phyloP scores from a whole-genome alignment of 345 rosid genomes.

The Eucalyptus brandiana region DNA sequence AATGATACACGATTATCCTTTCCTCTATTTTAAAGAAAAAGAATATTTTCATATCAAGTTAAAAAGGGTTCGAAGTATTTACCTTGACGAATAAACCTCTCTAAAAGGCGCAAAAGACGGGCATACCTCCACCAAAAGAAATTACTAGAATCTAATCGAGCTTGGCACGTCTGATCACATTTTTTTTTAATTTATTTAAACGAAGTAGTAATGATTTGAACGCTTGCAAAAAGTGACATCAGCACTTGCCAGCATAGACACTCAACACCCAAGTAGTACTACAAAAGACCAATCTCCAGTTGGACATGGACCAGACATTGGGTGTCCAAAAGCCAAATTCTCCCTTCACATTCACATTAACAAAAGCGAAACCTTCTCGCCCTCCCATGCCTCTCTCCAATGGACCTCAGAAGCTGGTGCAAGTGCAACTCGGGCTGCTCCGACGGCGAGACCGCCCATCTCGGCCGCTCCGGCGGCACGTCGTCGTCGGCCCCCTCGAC shows the following conservation, averaged over 20 bases:
- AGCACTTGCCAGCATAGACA: neutral
- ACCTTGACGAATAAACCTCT: neutral
- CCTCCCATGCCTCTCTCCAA: neutral
- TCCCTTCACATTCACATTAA: neutral
- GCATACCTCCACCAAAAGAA: neutral
- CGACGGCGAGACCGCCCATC: neutral
- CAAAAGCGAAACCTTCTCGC: neutral
- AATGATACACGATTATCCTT: neutral
- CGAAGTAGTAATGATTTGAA: neutral
- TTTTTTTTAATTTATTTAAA: too few relatives aligned
- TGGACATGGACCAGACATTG: neutral
- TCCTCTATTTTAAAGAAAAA: neutral
- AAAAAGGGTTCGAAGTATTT: neutral
- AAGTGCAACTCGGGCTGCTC: neutral
- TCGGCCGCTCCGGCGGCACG: neutral
- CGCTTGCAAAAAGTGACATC: neutral
- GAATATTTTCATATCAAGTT: neutral
- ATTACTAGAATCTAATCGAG: neutral
- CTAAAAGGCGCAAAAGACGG: neutral
- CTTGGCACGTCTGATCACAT: neutral
- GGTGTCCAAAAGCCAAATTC: neutral
- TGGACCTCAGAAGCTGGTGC: constrained; percentile 10
- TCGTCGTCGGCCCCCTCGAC: neutral
- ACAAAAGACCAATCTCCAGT: neutral
- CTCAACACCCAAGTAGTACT: neutral